Percentiles rank a stretch among this genome's conserved stretches.
phyloP scores from a whole-genome alignment of 495 filamentous ascomycete species.

The Rhypophila decipiens region DNA sequence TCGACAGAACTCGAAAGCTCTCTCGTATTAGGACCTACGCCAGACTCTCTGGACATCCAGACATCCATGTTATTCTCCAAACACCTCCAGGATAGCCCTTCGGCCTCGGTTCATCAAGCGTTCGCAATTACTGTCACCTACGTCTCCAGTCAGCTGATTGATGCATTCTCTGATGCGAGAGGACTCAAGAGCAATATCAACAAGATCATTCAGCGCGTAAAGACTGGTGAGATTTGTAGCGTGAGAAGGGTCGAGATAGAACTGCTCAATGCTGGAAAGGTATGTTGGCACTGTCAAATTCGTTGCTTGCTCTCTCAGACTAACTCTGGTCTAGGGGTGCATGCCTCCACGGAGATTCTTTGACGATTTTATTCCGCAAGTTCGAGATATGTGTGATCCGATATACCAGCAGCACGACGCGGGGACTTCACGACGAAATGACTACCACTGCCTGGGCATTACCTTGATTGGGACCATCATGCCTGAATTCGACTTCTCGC shows the following conservation, averaged over 20 bases:
- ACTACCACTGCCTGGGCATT: conserved; percentile 33
- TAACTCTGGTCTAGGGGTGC: conserved; percentile 23
- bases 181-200: conserved; percentile 18
- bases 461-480: conserved; percentile 29
- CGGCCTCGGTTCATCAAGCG: conserved; percentile 11
- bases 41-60: conserved; percentile 21
- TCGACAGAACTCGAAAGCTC: conserved; percentile 36
- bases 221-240: conserved; percentile 25
- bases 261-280: conserved; percentile 39
- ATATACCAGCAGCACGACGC: conserved; percentile 31
- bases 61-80: conserved; percentile 28
- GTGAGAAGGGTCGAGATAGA: conserved; percentile 39
- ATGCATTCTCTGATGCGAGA: conserved; percentile 16
- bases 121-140: conserved; percentile 23
- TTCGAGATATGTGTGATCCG: conserved; percentile 28
- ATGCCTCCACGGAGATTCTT: conserved; percentile 25
- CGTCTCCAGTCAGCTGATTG: conserved; percentile 24
- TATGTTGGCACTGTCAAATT: conserved; percentile 9
- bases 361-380: conserved; percentile 25
- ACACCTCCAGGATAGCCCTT: conserved; percentile 22
- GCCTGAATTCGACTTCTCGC: conserved; percentile 14
- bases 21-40: conserved; percentile 21
- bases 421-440: conserved; percentile 21
- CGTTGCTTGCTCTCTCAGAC: not conserved
- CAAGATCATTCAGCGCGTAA: conserved; percentile 21